These are phyloP conservation scores for Oldenlandia corymbosa DNA, from an alignment of 257 asterid species.

Conservation along the genomic window DNA sequence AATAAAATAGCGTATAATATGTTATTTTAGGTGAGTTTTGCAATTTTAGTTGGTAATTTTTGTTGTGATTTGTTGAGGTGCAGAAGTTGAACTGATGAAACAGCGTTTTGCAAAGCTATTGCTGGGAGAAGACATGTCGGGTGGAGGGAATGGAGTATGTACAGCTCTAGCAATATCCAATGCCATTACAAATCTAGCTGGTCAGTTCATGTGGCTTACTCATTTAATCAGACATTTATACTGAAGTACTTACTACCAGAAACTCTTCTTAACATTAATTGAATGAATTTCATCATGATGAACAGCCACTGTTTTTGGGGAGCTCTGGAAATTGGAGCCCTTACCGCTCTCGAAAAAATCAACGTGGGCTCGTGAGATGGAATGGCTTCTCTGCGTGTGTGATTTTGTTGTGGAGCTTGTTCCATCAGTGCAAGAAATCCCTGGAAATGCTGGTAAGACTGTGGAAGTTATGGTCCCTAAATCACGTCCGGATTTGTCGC, in stretches of 20 bases:
- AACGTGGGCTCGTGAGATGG: slow-evolving; percentile 84
- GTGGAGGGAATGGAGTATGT: slow-evolving; percentile 89
- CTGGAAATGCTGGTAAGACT: slow-evolving; percentile 47
- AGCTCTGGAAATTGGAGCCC: slow-evolving; percentile 89
- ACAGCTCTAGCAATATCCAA: slow-evolving; percentile 93
- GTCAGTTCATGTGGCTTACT: slow-evolving; percentile 30
- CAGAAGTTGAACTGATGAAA: slow-evolving; percentile 79
- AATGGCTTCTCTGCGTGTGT: slow-evolving; percentile 87
- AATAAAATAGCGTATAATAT: too few relatives aligned
- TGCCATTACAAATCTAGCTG: slow-evolving; percentile 86
- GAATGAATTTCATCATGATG: background rate
- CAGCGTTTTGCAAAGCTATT: slow-evolving; percentile 74
- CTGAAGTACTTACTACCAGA: background rate
- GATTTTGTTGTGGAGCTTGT: slow-evolving; percentile 85
- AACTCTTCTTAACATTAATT: background rate
- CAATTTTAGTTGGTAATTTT: background rate
- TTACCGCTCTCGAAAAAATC: slow-evolving; percentile 47
- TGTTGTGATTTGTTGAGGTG: slow-evolving; percentile 8
- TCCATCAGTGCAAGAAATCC: slow-evolving; percentile 74
- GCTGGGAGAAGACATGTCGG: slow-evolving; percentile 96
- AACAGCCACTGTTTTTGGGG: slow-evolving; percentile 78
- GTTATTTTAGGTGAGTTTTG: too few relatives aligned
- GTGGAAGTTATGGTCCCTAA: slow-evolving; percentile 82
- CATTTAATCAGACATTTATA: background rate
- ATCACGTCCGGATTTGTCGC: slow-evolving; percentile 63